Base-by-base conservation (phyloP, 306 rosid genomes). In the Castanea crenata region DNA sequence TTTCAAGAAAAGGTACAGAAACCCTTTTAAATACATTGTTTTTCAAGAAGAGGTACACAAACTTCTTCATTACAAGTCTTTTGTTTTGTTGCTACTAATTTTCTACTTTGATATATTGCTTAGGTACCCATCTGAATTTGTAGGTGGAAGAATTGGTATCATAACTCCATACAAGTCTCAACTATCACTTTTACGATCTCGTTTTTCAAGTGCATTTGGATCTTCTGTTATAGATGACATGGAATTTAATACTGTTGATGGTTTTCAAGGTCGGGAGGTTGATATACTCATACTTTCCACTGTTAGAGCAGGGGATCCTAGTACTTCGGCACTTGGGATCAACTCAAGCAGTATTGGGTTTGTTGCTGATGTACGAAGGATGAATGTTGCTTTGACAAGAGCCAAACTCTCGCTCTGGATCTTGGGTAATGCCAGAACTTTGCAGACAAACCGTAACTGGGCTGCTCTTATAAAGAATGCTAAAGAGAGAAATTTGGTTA, bases 241-340 rank as follows among this genome's bases (percentile, higher is more conserved):
- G 73, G 97, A 94, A 83, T 89, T 94, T 75, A 94, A 94, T 82
- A 94, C 97, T 1, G 97, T 94, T 77, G 99, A 94, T 85, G 99
- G 99, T 83, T 94, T 92, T 83, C 99, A 94, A 90, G 99, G 99
- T 56, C 92, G 99, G 78, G 99, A 94, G 85, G 95, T 94, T 80
- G 99, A 94, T 87, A 89, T 94, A 58, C 83, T 94, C 76, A 78
- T 94, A 81, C 95, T 94, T 78, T 94, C 99, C 77, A 92, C 99
- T 55, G 99, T 94, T 56, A 94, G 99, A 90, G 95, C 97, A 74
- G 82, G 87, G n/a, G 84, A 78, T 62, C 75, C 80, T n/a, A 83
- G 82, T 80, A 71, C 80, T 32, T 35, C 68, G 74, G 52, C 83
- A 52, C 84, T 92, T 73, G 84, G 83, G 82, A 75, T 70, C 44